Percentiles rank a stretch among this genome's conserved stretches.
phyloP scores from a whole-genome alignment of 192 early-diverging fungal genomes.

The Coemansia sp. region DNA sequence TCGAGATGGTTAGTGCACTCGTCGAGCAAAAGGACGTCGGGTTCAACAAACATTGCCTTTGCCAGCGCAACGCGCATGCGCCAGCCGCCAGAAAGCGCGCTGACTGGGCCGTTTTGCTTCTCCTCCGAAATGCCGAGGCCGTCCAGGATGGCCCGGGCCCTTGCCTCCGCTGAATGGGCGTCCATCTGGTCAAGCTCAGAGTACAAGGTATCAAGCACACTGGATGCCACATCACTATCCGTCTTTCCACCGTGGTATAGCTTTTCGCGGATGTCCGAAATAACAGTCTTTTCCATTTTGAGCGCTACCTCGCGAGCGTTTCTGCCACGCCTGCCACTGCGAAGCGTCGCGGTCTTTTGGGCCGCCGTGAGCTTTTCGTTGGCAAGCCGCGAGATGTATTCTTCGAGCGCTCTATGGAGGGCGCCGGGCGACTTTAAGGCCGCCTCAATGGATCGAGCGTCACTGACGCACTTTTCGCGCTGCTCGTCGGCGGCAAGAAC shows the following conservation, averaged over 20 bases:
- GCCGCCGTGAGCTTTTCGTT: conserved; percentile 45
- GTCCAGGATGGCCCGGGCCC: conserved; percentile 69
- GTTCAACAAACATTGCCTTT: conserved; percentile 79
- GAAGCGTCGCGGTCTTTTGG: conserved; percentile 63
- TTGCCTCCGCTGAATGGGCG: conserved; percentile 65
- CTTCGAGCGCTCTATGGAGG: conserved; percentile 43
- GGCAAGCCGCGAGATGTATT: conserved; percentile 50
- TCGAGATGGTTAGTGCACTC: conserved; percentile 94
- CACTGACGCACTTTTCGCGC: conserved; percentile 55
- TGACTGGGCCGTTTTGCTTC: conserved; percentile 67
- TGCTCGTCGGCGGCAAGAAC: conserved; percentile 69
- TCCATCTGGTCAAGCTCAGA: conserved; percentile 64
- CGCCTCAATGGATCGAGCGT: conserved; percentile 54
- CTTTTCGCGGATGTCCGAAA: conserved; percentile 14
- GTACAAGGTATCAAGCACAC: conserved; percentile 63
- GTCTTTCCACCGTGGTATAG: conserved; percentile 36
- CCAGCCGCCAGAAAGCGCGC: conserved; percentile 79
- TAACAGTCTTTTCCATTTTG: conserved; percentile 49
- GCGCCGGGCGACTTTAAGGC: conserved; percentile 37
- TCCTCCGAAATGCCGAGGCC: conserved; percentile 74
- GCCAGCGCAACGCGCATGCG: conserved; percentile 86
- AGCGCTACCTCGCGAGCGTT: conserved; percentile 62
- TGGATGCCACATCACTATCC: conserved; percentile 55
- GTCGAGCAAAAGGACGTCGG: conserved; percentile 80
- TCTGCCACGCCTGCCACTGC: conserved; percentile 68